Conservation (phyloP, 352 stramenopile species). For the Phytophthora pini region DNA sequence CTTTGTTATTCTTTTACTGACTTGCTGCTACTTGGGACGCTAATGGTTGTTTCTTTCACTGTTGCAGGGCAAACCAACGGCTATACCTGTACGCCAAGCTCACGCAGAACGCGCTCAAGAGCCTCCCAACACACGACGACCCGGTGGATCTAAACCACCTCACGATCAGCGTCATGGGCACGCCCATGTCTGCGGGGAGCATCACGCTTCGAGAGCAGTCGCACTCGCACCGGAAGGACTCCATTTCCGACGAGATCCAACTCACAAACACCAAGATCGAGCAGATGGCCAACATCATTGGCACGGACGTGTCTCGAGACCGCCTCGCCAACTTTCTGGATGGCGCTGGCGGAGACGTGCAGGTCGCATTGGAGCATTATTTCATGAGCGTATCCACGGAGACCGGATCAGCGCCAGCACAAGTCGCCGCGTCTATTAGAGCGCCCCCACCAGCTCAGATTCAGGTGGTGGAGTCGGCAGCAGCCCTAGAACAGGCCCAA, state of each 20-base stretch:
- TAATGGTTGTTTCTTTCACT: conserved; percentile 13
- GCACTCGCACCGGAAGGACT: conserved; percentile 47
- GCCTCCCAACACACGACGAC: conserved; percentile 61
- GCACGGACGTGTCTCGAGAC: conserved; percentile 73
- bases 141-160: conserved; percentile 66
- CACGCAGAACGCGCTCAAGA: conserved; percentile 78
- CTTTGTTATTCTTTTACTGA: background rate
- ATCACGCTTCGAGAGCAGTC: conserved; percentile 30
- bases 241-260: conserved; percentile 74
- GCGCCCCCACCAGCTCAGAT: conserved; percentile 14
- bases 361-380: conserved; percentile 90
- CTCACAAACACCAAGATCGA: conserved; percentile 79
- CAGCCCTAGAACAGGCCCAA: conserved; percentile 35
- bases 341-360: conserved; percentile 79
- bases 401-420: background rate
- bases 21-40: conserved; percentile 2
- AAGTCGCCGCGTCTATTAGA: conserved; percentile 9
- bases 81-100: conserved; percentile 87
- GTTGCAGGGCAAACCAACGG: conserved; percentile 56
- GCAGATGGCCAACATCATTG: conserved; percentile 87
- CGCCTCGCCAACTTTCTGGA: conserved; percentile 78
- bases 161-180: conserved; percentile 73
- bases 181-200: conserved; percentile 33
- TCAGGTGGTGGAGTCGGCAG: conserved; percentile 16
- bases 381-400: conserved; percentile 85